phyloP scores from a whole-genome alignment of 345 rosid species.

The Lepidium aucheri region DNA sequence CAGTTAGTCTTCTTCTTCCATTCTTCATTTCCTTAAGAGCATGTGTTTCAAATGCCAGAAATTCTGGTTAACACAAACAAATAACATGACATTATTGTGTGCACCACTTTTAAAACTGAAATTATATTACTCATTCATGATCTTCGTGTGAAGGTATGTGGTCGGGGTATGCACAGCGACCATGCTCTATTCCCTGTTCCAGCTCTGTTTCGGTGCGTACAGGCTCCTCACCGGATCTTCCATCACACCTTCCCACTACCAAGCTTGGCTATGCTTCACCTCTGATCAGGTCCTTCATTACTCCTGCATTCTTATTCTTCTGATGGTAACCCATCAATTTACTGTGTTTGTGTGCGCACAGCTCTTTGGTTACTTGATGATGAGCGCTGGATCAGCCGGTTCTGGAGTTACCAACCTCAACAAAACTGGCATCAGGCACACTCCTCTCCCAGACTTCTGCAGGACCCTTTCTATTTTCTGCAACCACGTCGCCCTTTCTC shows the following conservation, averaged over 20 bases:
- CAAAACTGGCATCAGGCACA: slow-evolving; percentile 63
- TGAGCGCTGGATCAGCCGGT: slow-evolving; percentile 78
- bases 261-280: slow-evolving; percentile 76
- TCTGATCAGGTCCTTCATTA: slow-evolving; percentile 57
- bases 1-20: slow-evolving; percentile 36
- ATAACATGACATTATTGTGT: slow-evolving; percentile 11
- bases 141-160: slow-evolving; percentile 47
- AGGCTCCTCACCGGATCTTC: slow-evolving; percentile 48
- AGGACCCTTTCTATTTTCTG: slow-evolving; percentile 63
- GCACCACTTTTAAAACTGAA: background rate
- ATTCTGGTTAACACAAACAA: slow-evolving; percentile 33
- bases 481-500: slow-evolving; percentile 57
- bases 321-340: background rate
- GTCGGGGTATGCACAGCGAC: slow-evolving; percentile 57
- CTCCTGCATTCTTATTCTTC: background rate
- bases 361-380: slow-evolving; percentile 57
- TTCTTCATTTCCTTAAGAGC: background rate
- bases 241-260: slow-evolving; percentile 43
- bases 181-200: slow-evolving; percentile 51
- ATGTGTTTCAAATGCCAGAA: slow-evolving; percentile 9
- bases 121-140: background rate
- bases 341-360: slow-evolving; percentile 11
- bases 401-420: slow-evolving; percentile 76
- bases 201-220: slow-evolving; percentile 38
- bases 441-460: slow-evolving; percentile 80